A percentile compares a stretch with the other conserved stretches of the same genome.
phyloP scores from a whole-genome alignment of 345 rosid genomes.

The Firmiana major region DNA sequence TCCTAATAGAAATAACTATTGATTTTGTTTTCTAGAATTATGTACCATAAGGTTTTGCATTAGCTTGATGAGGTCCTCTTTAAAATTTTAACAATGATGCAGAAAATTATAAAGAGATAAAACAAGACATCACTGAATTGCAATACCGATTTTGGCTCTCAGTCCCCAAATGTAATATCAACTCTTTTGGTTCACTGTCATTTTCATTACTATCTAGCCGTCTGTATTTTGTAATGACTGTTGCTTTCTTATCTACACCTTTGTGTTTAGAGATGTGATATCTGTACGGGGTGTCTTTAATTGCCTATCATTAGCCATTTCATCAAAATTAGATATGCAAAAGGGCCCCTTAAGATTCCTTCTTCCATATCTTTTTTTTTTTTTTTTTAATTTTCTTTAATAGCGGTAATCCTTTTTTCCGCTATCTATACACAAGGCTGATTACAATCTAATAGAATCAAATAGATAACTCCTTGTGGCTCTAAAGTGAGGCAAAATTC shows the following conservation, averaged over 20 bases:
- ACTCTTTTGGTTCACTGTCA: not conserved
- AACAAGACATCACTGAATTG: not conserved
- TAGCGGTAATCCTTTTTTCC: slow-evolving; percentile 3
- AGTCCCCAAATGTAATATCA: not conserved
- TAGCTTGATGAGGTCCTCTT: not conserved
- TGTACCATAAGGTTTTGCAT: not conserved
- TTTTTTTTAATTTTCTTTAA: not conserved
- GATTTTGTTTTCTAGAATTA: not conserved
- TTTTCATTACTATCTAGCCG: not conserved
- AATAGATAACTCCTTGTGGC: slow-evolving; percentile 14
- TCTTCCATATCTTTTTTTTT: not conserved
- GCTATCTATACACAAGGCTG: slow-evolving; percentile 3
- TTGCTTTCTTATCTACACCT: not conserved
- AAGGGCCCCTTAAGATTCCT: slow-evolving; percentile 6
- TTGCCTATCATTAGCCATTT: not conserved
- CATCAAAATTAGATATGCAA: not conserved
- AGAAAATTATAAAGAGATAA: too few species aligned
- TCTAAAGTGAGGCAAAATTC: slow-evolving; percentile 21
- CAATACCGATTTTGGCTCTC: not conserved
- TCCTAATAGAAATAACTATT: not conserved
- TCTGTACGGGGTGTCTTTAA: not conserved
- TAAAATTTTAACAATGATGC: too few species aligned
- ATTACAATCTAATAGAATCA: slow-evolving; percentile 19
- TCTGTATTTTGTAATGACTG: not conserved
- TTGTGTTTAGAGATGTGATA: not conserved